A percentile compares a stretch with the other conserved stretches of the same genome.
phyloP scores from a whole-genome alignment of 2,329 filamentous ascomycete genomes.

The Diplocarpon mali region DNA sequence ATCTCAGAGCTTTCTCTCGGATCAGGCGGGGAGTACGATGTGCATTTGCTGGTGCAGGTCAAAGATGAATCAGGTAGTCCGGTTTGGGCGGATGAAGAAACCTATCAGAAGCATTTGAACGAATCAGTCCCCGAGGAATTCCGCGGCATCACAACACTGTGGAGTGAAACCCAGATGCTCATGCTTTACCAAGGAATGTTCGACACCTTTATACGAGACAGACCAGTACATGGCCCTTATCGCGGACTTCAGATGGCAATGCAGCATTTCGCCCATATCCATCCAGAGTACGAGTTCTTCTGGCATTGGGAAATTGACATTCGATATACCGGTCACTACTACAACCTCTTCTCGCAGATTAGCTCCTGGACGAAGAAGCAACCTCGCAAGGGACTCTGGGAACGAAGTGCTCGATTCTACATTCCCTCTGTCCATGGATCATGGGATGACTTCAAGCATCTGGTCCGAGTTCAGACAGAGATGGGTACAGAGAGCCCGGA shows the following conservation, averaged over 20 bases:
- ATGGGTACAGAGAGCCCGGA: conserved; percentile 54
- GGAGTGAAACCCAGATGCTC: conserved; percentile 90
- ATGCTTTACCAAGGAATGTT: conserved; percentile 81
- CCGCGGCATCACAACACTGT: conserved; percentile 75
- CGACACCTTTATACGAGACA: conserved; percentile 57
- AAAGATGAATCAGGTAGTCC: conserved; percentile 67
- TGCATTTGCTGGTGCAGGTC: conserved; percentile 77
- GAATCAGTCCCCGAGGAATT: conserved; percentile 74
- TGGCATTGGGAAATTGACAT: conserved; percentile 97
- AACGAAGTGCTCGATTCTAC: conserved; percentile 69
- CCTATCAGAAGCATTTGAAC: conserved; percentile 55
- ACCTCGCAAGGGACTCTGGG: conserved; percentile 72
- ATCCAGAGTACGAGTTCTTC: conserved; percentile 82
- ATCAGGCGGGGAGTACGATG: conserved; percentile 76
- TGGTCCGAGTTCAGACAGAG: conserved; percentile 65
- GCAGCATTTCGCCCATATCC: conserved; percentile 81
- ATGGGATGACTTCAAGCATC: conserved; percentile 72
- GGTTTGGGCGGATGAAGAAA: conserved; percentile 64
- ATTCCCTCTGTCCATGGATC: conserved; percentile 63
- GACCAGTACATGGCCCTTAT: conserved; percentile 86
- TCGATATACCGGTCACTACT: conserved; percentile 81
- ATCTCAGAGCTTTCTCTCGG: conserved; percentile 72
- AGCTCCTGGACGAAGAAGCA: conserved; percentile 60
- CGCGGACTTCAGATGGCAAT: conserved; percentile 88
- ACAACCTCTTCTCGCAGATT: conserved; percentile 59